These are phyloP conservation scores for Rhodotorula kratochvilovae DNA, from an alignment of 768 basidiomycete genomes.

Conservation along the genomic window DNA sequence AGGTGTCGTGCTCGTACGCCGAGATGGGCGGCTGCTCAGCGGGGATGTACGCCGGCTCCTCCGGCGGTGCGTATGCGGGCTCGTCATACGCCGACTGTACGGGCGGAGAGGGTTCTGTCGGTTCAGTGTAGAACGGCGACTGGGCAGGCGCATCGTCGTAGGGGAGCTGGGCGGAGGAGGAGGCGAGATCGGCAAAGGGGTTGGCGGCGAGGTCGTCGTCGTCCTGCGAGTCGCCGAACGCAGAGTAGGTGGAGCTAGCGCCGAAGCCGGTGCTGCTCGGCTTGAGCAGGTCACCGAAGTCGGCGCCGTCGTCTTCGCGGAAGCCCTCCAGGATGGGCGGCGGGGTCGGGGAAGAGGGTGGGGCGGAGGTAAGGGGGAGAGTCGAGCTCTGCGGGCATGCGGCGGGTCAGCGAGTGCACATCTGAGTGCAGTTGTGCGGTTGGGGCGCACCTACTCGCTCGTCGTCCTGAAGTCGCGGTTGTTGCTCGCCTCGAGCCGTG, in stretches of 20 bases:
- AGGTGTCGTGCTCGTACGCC: background rate
- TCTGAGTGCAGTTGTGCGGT: too few species aligned
- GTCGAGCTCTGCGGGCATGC: background rate
- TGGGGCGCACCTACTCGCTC: too few species aligned
- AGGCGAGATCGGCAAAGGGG: constrained; percentile 34
- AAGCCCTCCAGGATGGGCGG: constrained; percentile 13
- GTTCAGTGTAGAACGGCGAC: background rate
- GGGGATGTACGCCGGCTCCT: too few species aligned
- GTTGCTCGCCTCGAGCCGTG: too few species aligned
- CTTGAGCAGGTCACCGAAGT: constrained; percentile 25
- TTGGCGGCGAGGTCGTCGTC: constrained; percentile 27
- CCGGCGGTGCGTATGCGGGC: background rate
- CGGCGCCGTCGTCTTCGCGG: constrained; percentile 21
- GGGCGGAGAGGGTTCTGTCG: background rate
- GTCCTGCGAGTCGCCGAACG: background rate
- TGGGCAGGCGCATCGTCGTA: constrained; percentile 5
- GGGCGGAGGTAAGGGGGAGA: background rate
- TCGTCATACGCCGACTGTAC: background rate
- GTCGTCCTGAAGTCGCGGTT: too few species aligned
- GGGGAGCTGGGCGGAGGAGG: constrained; percentile 4
- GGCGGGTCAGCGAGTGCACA: background rate
- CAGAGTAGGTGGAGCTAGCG: constrained; percentile 2
- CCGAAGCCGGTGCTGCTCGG: constrained; percentile 6
- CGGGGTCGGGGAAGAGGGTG: background rate
- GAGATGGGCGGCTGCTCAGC: background rate